Conservation (phyloP, 192 early-diverging fungal species). For the Rhizoclosmatium globosum region DNA sequence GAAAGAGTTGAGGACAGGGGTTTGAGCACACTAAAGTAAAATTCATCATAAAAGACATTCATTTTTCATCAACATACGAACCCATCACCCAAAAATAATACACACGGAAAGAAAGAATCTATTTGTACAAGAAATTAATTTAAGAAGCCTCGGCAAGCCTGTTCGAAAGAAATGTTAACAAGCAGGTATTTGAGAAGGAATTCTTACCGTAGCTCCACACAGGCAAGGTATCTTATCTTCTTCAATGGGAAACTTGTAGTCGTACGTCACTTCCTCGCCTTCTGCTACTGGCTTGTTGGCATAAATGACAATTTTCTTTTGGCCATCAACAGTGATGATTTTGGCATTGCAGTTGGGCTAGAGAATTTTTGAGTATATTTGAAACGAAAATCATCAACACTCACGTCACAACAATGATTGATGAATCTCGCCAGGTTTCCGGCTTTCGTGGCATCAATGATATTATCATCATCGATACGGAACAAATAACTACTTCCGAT, state of each 20-base stretch:
- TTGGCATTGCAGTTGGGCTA: conserved; percentile 98
- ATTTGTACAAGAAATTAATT: conserved; percentile 14
- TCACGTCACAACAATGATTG: conserved; percentile 96
- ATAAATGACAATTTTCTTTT: conserved; percentile 98
- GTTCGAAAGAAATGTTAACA: conserved; percentile 3
- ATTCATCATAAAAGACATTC: too few relatives aligned
- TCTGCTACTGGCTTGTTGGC: conserved; percentile 92
- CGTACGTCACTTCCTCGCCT: conserved; percentile 98
- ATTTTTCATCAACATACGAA: too few relatives aligned
- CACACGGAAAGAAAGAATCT: background rate
- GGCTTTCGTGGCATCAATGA: conserved; percentile 97
- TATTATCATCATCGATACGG: conserved; percentile 91
- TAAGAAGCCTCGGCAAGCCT: conserved; percentile 40
- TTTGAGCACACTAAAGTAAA: too few relatives aligned
- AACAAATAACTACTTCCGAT: conserved; percentile 96
- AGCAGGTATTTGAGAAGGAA: background rate
- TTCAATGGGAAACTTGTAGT: conserved; percentile 96
- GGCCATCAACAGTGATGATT: conserved; percentile 89
- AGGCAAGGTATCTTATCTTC: conserved; percentile 98
- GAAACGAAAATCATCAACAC: conserved; percentile 22
- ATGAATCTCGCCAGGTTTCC: conserved; percentile 98
- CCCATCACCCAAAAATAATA: too few relatives aligned
- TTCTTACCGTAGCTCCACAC: conserved; percentile 77
- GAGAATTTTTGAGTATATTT: conserved; percentile 7
- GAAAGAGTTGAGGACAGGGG: too few relatives aligned